Evolutionary conservation across 1,139 yeast species (phyloP), one percentile per base, ranked within the genome.

Genomic region (Debaryomyces nepalensis): DNA sequence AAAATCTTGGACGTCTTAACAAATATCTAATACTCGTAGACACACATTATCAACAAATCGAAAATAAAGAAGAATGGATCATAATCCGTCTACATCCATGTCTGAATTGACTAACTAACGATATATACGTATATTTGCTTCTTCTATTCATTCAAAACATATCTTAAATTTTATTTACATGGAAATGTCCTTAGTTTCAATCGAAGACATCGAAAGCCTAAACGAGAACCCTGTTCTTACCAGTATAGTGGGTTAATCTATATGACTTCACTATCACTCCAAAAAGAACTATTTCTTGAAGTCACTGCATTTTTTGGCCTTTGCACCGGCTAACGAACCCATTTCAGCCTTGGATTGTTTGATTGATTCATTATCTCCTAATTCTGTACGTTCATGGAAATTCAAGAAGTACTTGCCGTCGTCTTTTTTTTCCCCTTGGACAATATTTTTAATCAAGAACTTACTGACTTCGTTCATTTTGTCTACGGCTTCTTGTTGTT

Each of bases 311-410:
- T 53, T 58, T 35, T 49, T 60, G 31, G 52, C 68, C 51, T 66
- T 68, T 38, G 63, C 65, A 2, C 76, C 76, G 1, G 75, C 69
- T 48, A 73, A 67, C 26, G 73, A 63, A 4, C 78, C 78, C 64
- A 73, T 51, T 29, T 70, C 57, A 8, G 54, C 58, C 41, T 54
- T 58, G 42, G 62, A 60, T 41, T 65, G 68, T 49, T 70, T 73
- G 49, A 73, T 73, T 30, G 70, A 63, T 39, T 73, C 96, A 61
- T 93, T 93, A 59, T 90, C 97, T 10, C 98, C 98, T 41, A 91
- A 72, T 63, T 93, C 98, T 0, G 95, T 87, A 40, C 85, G 80
- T 40, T 80, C 69, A 59, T 89, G 97, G 53, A 93, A 84, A 50
- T 85, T 83, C 55, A 90, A 69, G 43, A 68, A 66, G 48, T 75